These are phyloP conservation scores for Komagataella ulmi DNA, from an alignment of 805 yeast genomes.

Conservation along the genomic window DNA sequence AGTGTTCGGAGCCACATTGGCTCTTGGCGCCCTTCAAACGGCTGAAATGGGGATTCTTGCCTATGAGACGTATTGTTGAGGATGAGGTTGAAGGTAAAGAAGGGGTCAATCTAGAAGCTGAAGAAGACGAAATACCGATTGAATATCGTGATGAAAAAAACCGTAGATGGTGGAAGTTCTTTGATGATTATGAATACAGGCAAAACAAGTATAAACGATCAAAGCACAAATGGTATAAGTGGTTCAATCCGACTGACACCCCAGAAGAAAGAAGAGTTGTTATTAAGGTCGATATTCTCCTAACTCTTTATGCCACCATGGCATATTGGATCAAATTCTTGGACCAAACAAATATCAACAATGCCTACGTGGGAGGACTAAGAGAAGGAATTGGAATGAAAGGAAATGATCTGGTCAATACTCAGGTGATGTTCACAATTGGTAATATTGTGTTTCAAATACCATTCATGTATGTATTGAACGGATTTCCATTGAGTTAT, in stretches of 20 bases:
- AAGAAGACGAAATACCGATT: slow-evolving; percentile 2
- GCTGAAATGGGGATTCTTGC: slow-evolving; percentile 20
- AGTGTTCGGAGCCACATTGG: background rate
- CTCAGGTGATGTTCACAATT: slow-evolving; percentile 42
- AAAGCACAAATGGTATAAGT: slow-evolving; percentile 1
- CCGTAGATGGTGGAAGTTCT: slow-evolving; percentile 33
- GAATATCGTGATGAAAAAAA: slow-evolving; percentile 35
- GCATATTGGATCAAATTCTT: background rate
- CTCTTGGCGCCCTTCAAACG: slow-evolving; percentile 5
- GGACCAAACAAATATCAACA: slow-evolving; percentile 30
- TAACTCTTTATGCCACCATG: slow-evolving; percentile 3
- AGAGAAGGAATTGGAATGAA: slow-evolving; percentile 38
- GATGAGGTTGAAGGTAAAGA: slow-evolving; percentile 9
- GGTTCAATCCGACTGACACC: slow-evolving; percentile 3
- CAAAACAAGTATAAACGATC: background rate
- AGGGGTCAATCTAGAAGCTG: slow-evolving; percentile 1
- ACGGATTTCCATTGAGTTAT: slow-evolving; percentile 40
- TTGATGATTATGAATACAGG: slow-evolving; percentile 18
- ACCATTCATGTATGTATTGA: slow-evolving; percentile 46
- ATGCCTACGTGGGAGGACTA: slow-evolving; percentile 59
- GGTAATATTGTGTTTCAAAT: slow-evolving; percentile 50
- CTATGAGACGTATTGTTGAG: slow-evolving; percentile 16
- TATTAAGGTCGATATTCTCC: slow-evolving; percentile 1
- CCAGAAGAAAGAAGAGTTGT: slow-evolving; percentile 2
- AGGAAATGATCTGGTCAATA: slow-evolving; percentile 49